Conservation (phyloP, 257 asterid genomes). For the Nicotiana noctiflora region DNA sequence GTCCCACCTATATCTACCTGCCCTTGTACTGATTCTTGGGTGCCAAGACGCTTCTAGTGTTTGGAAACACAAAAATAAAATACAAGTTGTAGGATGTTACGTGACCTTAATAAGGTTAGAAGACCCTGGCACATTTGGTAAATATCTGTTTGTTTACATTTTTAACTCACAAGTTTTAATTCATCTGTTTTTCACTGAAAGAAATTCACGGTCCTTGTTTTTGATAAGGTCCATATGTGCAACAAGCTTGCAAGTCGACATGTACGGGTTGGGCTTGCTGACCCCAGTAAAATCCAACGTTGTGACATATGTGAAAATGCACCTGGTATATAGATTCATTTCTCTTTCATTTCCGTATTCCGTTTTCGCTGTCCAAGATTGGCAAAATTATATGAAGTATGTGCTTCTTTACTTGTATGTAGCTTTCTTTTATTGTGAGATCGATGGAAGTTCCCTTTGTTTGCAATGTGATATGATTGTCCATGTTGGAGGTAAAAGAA, state of each 20-base stretch:
- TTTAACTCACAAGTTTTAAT: neutral
- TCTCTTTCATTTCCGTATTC: conserved; percentile 11
- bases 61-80: neutral
- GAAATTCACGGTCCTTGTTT: conserved; percentile 1
- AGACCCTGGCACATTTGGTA: neutral
- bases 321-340: conserved; percentile 56
- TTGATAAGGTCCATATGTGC: conserved; percentile 72
- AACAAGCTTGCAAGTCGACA: conserved; percentile 96
- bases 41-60: neutral
- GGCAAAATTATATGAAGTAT: conserved; percentile 5
- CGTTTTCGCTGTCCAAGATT: neutral
- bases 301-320: conserved; percentile 92
- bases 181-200: neutral
- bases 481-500: conserved; percentile 96
- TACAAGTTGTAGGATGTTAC: neutral
- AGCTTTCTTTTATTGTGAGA: conserved; percentile 97
- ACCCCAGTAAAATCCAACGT: conserved; percentile 67
- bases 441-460: conserved; percentile 94
- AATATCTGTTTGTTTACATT: neutral
- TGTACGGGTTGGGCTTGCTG: conserved; percentile 86
- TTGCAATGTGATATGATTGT: conserved; percentile 89
- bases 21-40: neutral
- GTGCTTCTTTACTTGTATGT: conserved; percentile 23
- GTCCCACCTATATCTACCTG: neutral
- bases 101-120: neutral